Evolutionary conservation across 2,329 filamentous ascomycete genomes (phyloP), one percentile per base, ranked within the genome.

Genomic region (Colletotrichum neosansevieriae): DNA sequence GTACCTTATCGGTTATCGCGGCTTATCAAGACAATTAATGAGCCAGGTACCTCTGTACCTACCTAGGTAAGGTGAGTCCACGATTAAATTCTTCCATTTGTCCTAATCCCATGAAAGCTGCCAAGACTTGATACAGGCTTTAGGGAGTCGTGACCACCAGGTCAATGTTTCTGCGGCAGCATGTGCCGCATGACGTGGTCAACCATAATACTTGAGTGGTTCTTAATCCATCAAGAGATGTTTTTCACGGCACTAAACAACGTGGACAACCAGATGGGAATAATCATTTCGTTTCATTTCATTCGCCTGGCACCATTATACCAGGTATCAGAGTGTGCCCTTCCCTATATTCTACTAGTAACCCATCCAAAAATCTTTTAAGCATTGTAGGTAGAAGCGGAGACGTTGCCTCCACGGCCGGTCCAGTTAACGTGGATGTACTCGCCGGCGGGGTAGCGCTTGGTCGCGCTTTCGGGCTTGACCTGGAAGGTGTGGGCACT

Each of bases 401-500:
- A 97, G 73, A 99, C 92, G 80, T 98, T 96, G 79, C 96, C 96
- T 80, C 96, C 96, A 81, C 96, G 92, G 77, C 96, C 96, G 75
- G 96, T 99, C 96, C 96, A 99, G 93, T 99, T 99, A 83, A 98
- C 94, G 89, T 99, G 96, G 80, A 95, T 96, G 82, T 98, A 90
- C 85, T 94, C 85, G 82, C 91, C 94, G 75, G 87, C 89, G 73
- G 91, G 91, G 86, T 97, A 97, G 84, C 94, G 94, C 67, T 86
- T 89, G 81, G 77, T 92, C 75, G 92, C 92, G 73, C 75, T 78
- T 84, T 95, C 92, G 70, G 93, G 92, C 91, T 96, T 95, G 84
- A 96, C 89, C 76, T 86, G 86, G 91, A 96, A 96, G 74, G 93
- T 96, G 87, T 96, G 93, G 72, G 93, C 93, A 81, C 96, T 24